phyloP scores from a whole-genome alignment of 495 filamentous ascomycete genomes.

The Tricharina praecox region DNA sequence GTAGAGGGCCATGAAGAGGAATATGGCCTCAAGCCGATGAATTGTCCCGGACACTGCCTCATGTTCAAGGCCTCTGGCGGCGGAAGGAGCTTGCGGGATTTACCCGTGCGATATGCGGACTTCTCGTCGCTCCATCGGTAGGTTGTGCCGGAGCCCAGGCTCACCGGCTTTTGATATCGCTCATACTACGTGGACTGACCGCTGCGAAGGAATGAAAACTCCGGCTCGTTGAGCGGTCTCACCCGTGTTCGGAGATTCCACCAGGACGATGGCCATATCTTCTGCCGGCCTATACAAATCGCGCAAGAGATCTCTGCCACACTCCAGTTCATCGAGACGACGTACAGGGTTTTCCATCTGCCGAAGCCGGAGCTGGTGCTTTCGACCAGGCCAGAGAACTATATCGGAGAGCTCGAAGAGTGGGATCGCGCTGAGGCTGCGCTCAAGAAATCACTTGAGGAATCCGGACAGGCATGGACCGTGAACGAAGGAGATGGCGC shows the following conservation, averaged over 20 bases:
- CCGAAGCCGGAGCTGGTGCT: constrained; percentile 59
- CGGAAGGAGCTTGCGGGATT: constrained; percentile 56
- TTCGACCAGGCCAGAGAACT: constrained; percentile 58
- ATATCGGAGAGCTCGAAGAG: constrained; percentile 60
- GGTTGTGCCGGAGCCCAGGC: neutral
- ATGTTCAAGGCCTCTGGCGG: constrained; percentile 52
- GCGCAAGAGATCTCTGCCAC: constrained; percentile 61
- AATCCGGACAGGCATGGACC: constrained; percentile 47
- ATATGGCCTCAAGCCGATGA: constrained; percentile 92
- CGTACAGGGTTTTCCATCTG: constrained; percentile 58
- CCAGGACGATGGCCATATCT: constrained; percentile 92
- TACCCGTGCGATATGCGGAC: constrained; percentile 82
- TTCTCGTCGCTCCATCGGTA: constrained; percentile 65
- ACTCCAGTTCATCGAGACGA: constrained; percentile 61
- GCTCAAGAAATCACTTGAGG: constrained; percentile 50
- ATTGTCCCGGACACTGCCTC: constrained; percentile 86
- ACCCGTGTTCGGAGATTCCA: constrained; percentile 87
- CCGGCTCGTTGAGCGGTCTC: constrained; percentile 68
- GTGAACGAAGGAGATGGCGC: constrained; percentile 72
- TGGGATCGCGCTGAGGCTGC: constrained; percentile 70
- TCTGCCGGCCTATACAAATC: constrained; percentile 73
- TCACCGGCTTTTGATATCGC: no score
- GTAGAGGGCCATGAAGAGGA: constrained; percentile 63
- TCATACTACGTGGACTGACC: no score
- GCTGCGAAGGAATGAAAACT: constrained; percentile 57